Evolutionary conservation across 140 eudicot species (phyloP).

Genomic region (Erigeron philadelphicus): DNA sequence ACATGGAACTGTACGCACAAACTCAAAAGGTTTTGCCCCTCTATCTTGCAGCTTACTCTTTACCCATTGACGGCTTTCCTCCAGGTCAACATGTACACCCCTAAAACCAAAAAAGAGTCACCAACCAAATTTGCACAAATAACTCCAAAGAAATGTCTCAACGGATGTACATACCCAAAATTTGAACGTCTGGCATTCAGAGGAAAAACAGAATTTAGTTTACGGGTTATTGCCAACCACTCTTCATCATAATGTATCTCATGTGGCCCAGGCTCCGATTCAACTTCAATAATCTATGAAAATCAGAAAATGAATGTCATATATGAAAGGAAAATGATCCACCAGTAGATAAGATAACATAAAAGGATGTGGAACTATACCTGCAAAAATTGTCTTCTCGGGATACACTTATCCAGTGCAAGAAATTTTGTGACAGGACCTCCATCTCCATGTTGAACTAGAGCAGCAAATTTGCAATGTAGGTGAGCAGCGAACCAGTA

Average conservation of each 20-base stretch:
- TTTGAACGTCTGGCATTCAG: constrained; percentile 31
- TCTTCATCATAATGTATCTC: constrained; percentile 87
- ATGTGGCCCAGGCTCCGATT: constrained; percentile 67
- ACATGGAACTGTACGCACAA: constrained; percentile 67
- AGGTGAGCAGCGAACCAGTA: constrained; percentile 98
- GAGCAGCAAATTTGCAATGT: constrained; percentile 95
- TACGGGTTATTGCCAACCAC: constrained; percentile 88
- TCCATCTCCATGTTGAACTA: constrained; percentile 68
- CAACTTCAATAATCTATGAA: constrained; percentile 62
- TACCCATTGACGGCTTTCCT: constrained; percentile 65
- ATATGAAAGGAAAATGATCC: not conserved
- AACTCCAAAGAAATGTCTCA: not conserved
- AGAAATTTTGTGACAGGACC: constrained; percentile 82
- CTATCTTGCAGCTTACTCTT: constrained; percentile 57
- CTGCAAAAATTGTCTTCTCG: constrained; percentile 77
- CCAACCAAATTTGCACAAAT: constrained; percentile 3
- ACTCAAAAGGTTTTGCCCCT: constrained; percentile 75
- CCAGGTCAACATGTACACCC: constrained; percentile 41
- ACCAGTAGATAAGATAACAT: not conserved
- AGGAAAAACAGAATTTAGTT: constrained; percentile 61
- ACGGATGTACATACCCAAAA: not conserved
- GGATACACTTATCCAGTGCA: constrained; percentile 94
- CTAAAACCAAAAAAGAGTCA: constrained; percentile 35
- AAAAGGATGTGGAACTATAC: constrained; percentile 28
- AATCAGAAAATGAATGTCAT: not conserved